Conservation (phyloP, 192 early-diverging fungal species). For the Cetraspora pellucida region DNA sequence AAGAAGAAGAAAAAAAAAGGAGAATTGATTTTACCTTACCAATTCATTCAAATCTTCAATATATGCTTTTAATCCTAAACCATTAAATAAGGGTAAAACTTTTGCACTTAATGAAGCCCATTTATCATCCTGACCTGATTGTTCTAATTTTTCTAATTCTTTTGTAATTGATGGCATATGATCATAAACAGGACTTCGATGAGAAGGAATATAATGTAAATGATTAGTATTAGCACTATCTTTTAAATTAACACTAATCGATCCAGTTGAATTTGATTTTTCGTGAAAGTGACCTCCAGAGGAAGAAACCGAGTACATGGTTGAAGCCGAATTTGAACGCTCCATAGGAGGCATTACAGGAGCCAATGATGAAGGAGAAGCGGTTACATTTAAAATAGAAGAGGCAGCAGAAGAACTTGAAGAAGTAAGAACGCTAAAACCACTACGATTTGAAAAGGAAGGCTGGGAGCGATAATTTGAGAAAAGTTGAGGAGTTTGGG, state of each 20-base stretch:
- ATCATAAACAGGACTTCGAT: background rate
- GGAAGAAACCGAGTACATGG: slow-evolving; percentile 14
- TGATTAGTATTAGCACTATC: background rate
- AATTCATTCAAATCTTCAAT: slow-evolving; percentile 87
- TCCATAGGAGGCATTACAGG: slow-evolving; percentile 1
- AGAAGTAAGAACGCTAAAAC: background rate
- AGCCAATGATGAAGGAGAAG: background rate
- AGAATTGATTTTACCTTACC: slow-evolving; percentile 55
- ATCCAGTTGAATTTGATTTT: slow-evolving; percentile 17
- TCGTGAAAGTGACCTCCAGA: background rate
- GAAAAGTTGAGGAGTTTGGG: background rate
- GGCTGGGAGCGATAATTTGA: background rate
- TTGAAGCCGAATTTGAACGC: slow-evolving; percentile 12
- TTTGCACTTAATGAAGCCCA: slow-evolving; percentile 75
- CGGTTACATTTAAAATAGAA: background rate
- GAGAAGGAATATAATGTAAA: background rate
- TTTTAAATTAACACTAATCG: slow-evolving; percentile 8
- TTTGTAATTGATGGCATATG: background rate
- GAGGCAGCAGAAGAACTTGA: slow-evolving; percentile 12
- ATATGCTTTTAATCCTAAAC: slow-evolving; percentile 74
- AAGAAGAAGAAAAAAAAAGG: slow-evolving; percentile 3
- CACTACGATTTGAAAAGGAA: slow-evolving; percentile 20
- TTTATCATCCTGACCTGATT: slow-evolving; percentile 44
- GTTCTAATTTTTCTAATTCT: background rate
- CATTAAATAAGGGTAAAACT: slow-evolving; percentile 86